Base-by-base conservation (phyloP, 1,284 basidiomycete species). In the Anthracocystis walkeri region DNA sequence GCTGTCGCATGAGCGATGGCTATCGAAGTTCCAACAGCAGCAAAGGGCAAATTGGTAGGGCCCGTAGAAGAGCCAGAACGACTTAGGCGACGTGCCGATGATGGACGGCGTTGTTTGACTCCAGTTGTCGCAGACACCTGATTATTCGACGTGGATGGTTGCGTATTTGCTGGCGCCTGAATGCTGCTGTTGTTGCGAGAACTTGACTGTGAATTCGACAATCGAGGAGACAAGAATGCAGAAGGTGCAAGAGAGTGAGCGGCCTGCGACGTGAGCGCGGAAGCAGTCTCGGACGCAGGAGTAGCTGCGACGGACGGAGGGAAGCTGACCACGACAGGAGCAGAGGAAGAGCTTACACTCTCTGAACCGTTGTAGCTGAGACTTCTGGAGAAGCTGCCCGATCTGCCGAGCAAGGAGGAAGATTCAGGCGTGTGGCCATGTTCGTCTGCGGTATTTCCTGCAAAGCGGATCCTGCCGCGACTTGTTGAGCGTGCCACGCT, bases 361-460 rank as follows among this genome's bases (percentile, higher is more conserved):
- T 76, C 74, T 46, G 58, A 38, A 31, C 63, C 72, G 20, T 63
- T 63, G 56, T 65, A 76, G 69, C 70, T 77, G 48, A 77, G 66
- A 52, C 75, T 77, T 49, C 75, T 31, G 11, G 75, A 77, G 46
- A 77, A 77, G 63, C 75, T 77, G 38, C 73, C 73, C 3, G 73
- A 75, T 18, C 73, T 54, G 45, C 61, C 68, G 11, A 75, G 57
- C 5, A 18, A 16, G 14, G 41, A 40, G 5, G 62, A 55, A 10
- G 69, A 54, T n/a, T 42, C 38, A 5, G 29, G 10, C 7, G 48
- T 14, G 12, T 31, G 49, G 10, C 21, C 11, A 20, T 25, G 49
- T 42, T 20, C 38, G 18, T 21, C 48, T 27, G 20, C 45, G 5
- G 18, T 16, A 27, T 21, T 21, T 0, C 48, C 64, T 0, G 58